phyloP scores from a whole-genome alignment of 2,329 filamentous ascomycete species.

The Aspergillus ochraceoroseus region DNA sequence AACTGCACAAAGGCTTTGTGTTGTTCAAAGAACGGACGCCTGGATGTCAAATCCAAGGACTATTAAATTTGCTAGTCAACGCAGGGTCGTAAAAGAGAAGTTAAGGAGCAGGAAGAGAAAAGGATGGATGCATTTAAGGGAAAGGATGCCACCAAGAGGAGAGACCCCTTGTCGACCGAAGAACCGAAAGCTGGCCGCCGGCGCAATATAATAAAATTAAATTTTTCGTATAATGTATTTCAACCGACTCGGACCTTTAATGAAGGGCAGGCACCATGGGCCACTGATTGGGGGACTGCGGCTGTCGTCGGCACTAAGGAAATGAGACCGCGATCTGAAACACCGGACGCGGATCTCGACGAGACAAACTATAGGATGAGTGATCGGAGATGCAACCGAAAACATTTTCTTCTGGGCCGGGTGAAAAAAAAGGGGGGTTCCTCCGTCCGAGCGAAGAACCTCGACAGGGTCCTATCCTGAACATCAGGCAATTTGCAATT shows the following conservation, averaged over 20 bases:
- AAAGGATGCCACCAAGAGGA: neutral
- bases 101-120: constrained; percentile 7
- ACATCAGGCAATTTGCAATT: no score
- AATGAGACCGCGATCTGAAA: constrained; percentile 29
- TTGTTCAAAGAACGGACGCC: constrained; percentile 28
- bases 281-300: constrained; percentile 11
- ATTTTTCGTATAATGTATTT: constrained; percentile 4
- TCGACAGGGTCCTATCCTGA: no score
- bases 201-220: constrained; percentile 20
- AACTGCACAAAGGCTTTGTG: constrained; percentile 14
- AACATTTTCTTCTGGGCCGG: no score
- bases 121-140: neutral
- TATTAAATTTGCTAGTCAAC: constrained; percentile 23
- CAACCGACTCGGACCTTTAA: constrained; percentile 10
- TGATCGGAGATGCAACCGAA: constrained; percentile 6
- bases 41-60: constrained; percentile 26
- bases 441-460: no score
- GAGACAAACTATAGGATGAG: constrained; percentile 5
- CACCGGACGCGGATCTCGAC: constrained; percentile 18
- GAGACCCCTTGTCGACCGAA: constrained; percentile 5
- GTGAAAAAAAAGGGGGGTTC: no score
- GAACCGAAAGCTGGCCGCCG: constrained; percentile 6
- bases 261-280: constrained; percentile 4
- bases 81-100: constrained; percentile 15
- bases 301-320: constrained; percentile 11